These are phyloP conservation scores for Thinopyrum elongatum DNA, from an alignment of 176 grass and related monocot genomes.

Conservation along the genomic window DNA sequence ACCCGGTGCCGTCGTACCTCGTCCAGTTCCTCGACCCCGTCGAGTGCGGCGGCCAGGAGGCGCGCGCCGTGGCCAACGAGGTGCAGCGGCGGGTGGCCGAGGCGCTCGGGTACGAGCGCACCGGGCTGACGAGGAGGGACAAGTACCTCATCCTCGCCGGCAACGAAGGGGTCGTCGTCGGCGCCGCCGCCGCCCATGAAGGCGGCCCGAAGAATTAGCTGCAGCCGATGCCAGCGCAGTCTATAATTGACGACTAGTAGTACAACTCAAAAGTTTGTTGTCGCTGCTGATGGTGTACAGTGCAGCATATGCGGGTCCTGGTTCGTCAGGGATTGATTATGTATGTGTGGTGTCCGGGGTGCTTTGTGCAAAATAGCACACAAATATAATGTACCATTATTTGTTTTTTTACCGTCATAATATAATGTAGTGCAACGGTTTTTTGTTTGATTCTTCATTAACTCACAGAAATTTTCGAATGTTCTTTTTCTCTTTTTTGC, in stretches of 20 bases:
- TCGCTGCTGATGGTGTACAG: not conserved
- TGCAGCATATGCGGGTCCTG: not conserved
- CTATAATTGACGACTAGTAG: not conserved
- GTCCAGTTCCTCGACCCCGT: conserved; percentile 48
- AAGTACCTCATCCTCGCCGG: conserved; percentile 94
- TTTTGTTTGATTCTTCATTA: not conserved
- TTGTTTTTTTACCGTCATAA: not conserved
- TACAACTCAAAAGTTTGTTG: not conserved
- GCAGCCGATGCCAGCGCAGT: not conserved
- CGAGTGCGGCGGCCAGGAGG: not conserved
- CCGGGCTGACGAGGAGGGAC: conserved; percentile 70
- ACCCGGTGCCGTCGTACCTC: conserved; percentile 57
- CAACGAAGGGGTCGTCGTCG: conserved; percentile 63
- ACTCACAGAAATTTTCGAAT: not conserved
- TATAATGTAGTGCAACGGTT: not conserved
- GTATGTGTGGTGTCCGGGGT: not conserved
- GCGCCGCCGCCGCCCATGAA: not conserved
- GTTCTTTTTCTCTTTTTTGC: too few relatives aligned
- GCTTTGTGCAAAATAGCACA: not conserved
- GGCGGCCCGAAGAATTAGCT: not conserved
- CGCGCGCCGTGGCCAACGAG: conserved; percentile 58
- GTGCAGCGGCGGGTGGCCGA: conserved; percentile 61
- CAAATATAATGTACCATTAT: not conserved
- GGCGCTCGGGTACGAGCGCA: conserved; percentile 64
- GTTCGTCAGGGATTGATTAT: not conserved